phyloP scores from a whole-genome alignment of 495 filamentous ascomycete genomes.

The Clavariopsis aquatica region DNA sequence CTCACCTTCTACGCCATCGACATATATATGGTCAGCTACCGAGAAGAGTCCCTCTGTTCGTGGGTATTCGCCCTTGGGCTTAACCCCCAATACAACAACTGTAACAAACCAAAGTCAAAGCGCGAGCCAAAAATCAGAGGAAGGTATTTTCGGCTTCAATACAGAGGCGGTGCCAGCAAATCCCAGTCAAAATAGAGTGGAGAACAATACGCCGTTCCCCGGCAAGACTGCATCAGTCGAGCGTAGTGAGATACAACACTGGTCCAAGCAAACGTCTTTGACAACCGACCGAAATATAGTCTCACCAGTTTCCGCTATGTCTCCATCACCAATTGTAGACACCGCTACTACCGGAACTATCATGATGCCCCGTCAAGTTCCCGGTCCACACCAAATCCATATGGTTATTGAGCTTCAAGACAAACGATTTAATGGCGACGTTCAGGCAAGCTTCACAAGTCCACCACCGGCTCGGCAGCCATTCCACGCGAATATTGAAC shows the following conservation, averaged over 20 bases:
- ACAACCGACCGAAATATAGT: constrained; percentile 5
- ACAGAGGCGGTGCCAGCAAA: neutral
- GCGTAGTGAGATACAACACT: neutral
- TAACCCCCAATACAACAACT: constrained; percentile 6
- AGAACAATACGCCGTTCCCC: neutral
- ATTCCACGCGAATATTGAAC: neutral
- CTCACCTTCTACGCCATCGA: constrained; percentile 24
- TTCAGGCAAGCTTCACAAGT: neutral
- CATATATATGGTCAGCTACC: constrained; percentile 37
- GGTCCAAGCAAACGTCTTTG: constrained; percentile 5
- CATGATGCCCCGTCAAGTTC: constrained; percentile 22
- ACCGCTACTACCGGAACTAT: constrained; percentile 35
- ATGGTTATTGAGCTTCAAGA: constrained; percentile 26
- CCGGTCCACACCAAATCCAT: constrained; percentile 20
- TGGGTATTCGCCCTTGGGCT: constrained; percentile 16
- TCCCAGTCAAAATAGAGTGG: neutral
- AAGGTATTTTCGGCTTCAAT: neutral
- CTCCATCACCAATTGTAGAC: constrained; percentile 32
- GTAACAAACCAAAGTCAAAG: neutral
- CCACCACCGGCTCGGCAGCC: neutral
- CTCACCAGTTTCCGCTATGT: constrained; percentile 29
- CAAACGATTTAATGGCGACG: constrained; percentile 7
- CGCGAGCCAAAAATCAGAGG: neutral
- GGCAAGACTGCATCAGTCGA: neutral
- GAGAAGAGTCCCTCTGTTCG: constrained; percentile 30